These are phyloP conservation scores for Xerocomellus amylosporus DNA, from an alignment of 768 basidiomycete species.

Conservation along the genomic window DNA sequence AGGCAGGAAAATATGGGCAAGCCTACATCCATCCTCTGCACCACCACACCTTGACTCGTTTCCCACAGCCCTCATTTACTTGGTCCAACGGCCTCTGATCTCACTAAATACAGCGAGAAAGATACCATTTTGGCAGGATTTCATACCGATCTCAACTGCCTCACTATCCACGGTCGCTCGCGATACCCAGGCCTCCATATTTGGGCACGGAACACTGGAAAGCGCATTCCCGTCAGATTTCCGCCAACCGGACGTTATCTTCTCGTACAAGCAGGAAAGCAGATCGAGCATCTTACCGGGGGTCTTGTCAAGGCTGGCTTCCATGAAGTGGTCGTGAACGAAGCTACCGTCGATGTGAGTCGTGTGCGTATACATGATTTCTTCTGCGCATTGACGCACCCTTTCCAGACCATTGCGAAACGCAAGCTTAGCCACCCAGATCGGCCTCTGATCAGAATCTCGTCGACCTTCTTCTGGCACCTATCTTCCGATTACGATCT, in stretches of 20 bases:
- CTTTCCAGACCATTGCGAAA: slow-evolving; percentile 55
- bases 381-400: not conserved
- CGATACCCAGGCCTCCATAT: slow-evolving; percentile 87
- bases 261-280: slow-evolving; percentile 94
- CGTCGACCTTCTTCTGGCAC: slow-evolving; percentile 96
- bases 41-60: not conserved
- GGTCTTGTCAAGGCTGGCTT: slow-evolving; percentile 90
- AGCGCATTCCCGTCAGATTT: slow-evolving; percentile 83
- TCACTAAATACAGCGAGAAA: slow-evolving; percentile 70
- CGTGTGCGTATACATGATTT: not conserved
- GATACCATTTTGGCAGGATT: slow-evolving; percentile 92
- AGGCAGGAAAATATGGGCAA: slow-evolving; percentile 84
- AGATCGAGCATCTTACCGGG: slow-evolving; percentile 83
- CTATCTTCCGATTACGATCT: slow-evolving; percentile 82
- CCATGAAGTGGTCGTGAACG: slow-evolving; percentile 93
- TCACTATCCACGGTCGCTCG: slow-evolving; percentile 88
- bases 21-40: slow-evolving; percentile 18
- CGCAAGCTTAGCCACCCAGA: slow-evolving; percentile 58
- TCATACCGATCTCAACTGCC: slow-evolving; percentile 90
- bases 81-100: slow-evolving; percentile 91
- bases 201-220: slow-evolving; percentile 93
- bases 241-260: slow-evolving; percentile 77
- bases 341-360: slow-evolving; percentile 67
- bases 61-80: slow-evolving; percentile 72
- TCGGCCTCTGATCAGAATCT: slow-evolving; percentile 92